These are phyloP conservation scores for Hemileccinum hortonii DNA, from an alignment of 1,284 basidiomycete species.

Conservation along the genomic window DNA sequence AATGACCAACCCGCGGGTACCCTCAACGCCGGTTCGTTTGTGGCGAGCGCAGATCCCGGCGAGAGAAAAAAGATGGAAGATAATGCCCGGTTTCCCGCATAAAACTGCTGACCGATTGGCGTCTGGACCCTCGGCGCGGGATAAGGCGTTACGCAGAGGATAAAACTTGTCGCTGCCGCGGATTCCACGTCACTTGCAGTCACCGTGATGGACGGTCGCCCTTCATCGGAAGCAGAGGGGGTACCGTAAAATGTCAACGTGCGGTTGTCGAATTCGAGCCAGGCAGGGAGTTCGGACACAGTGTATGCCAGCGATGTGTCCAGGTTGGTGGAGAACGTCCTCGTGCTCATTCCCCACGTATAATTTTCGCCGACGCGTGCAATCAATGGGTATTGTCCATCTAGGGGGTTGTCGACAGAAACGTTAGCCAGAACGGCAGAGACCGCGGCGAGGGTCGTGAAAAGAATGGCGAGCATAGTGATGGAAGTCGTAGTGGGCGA, in stretches of 20 bases:
- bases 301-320: conserved; percentile 46
- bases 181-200: conserved; percentile 52
- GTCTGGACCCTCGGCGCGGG: conserved; percentile 55
- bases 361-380: conserved; percentile 59
- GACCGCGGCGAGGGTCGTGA: conserved; percentile 42
- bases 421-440: conserved; percentile 43
- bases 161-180: conserved; percentile 52
- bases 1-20: conserved; percentile 88
- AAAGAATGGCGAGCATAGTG: conserved; percentile 68
- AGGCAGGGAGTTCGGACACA: conserved; percentile 53
- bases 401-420: conserved; percentile 49
- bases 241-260: conserved; percentile 56
- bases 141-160: conserved; percentile 60
- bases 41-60: conserved; percentile 53
- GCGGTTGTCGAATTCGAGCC: conserved; percentile 63
- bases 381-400: conserved; percentile 61
- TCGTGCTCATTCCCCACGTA: conserved; percentile 60
- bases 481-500: conserved; percentile 44
- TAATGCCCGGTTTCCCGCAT: conserved; percentile 54
- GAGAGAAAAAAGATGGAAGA: conserved; percentile 66
- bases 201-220: conserved; percentile 53
- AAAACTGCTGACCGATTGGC: conserved; percentile 63
- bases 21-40: conserved; percentile 61
- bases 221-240: conserved; percentile 56
- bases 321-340: conserved; percentile 57